A percentile compares a stretch with the other conserved stretches of the same genome.
Evolutionary conservation across 495 filamentous ascomycete genomes (phyloP).

Genomic region (Chaetomium fimeti): DNA sequence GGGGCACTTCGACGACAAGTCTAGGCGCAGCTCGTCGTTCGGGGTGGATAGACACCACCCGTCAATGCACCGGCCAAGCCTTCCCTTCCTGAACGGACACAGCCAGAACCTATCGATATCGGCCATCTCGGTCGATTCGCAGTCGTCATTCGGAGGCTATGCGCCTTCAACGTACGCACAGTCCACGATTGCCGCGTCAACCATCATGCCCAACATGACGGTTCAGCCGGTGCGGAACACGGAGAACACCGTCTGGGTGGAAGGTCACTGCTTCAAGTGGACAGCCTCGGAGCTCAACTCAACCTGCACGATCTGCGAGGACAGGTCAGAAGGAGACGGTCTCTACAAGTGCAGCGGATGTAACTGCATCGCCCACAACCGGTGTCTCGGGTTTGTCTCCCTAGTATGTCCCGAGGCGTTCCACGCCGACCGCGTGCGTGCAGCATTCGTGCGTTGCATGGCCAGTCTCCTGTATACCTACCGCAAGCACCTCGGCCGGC

Average conservation of each 20-base stretch:
- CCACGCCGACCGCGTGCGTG: slow-evolving; percentile 82
- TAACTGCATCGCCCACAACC: slow-evolving; percentile 69
- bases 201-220: slow-evolving; percentile 88
- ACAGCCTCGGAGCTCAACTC: slow-evolving; percentile 63
- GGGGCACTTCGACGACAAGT: slow-evolving; percentile 83
- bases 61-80: slow-evolving; percentile 69
- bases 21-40: slow-evolving; percentile 87
- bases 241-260: slow-evolving; percentile 84
- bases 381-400: slow-evolving; percentile 77
- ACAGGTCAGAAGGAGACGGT: slow-evolving; percentile 77
- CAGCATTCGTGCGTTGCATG: slow-evolving; percentile 91
- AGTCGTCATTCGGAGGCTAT: slow-evolving; percentile 73
- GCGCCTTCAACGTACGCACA: slow-evolving; percentile 94
- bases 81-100: slow-evolving; percentile 77
- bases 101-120: slow-evolving; percentile 79
- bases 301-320: slow-evolving; percentile 83
- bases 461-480: slow-evolving; percentile 96
- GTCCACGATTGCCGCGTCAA: slow-evolving; percentile 96
- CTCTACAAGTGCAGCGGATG: slow-evolving; percentile 85
- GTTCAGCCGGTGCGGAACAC: slow-evolving; percentile 82
- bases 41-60: slow-evolving; percentile 69
- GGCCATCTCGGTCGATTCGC: slow-evolving; percentile 70
- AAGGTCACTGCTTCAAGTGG: slow-evolving; percentile 88
- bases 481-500: slow-evolving; percentile 73
- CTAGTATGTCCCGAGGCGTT: slow-evolving; percentile 89